A percentile compares a stretch with the other conserved stretches of the same genome.
phyloP scores from a whole-genome alignment of 441 rosid genomes.

The Adansonia rubrostipa region DNA sequence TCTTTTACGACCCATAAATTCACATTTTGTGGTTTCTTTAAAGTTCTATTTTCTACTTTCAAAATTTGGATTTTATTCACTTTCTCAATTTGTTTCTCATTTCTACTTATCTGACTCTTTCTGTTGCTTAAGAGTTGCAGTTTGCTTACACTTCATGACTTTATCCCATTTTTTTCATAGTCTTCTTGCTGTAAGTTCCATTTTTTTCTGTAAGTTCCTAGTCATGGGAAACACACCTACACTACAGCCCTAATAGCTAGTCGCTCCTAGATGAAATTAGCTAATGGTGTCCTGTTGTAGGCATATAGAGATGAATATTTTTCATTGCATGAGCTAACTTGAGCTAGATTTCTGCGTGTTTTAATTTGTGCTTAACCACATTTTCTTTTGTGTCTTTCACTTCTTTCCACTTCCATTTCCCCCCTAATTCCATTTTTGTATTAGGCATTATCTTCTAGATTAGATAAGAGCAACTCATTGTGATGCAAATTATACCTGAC shows the following conservation, averaged over 20 bases:
- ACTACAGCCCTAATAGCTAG: slow-evolving; percentile 8
- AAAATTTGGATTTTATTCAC: neutral
- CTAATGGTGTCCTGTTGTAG: neutral
- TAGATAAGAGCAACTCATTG: slow-evolving; percentile 99
- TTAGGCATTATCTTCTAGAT: slow-evolving; percentile 95
- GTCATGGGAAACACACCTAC: neutral
- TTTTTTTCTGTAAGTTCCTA: neutral
- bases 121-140: slow-evolving; percentile 3
- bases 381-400: neutral
- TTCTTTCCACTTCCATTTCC: neutral
- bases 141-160: neutral
- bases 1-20: neutral
- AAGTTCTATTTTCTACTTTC: neutral
- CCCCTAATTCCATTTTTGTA: slow-evolving; percentile 1
- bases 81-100: neutral
- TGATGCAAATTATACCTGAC: slow-evolving; percentile 92
- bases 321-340: slow-evolving; percentile 15
- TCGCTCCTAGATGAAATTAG: neutral
- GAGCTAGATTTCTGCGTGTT: slow-evolving; percentile 1
- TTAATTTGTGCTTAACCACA: slow-evolving; percentile 3
- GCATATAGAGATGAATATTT: neutral
- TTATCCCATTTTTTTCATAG: neutral
- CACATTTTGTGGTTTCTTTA: slow-evolving; percentile 7
- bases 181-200: neutral
- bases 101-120: neutral